Percentiles rank a stretch among this genome's conserved stretches.
phyloP scores from a whole-genome alignment of 306 rosid genomes.

The Pachyrhizus erosus region DNA sequence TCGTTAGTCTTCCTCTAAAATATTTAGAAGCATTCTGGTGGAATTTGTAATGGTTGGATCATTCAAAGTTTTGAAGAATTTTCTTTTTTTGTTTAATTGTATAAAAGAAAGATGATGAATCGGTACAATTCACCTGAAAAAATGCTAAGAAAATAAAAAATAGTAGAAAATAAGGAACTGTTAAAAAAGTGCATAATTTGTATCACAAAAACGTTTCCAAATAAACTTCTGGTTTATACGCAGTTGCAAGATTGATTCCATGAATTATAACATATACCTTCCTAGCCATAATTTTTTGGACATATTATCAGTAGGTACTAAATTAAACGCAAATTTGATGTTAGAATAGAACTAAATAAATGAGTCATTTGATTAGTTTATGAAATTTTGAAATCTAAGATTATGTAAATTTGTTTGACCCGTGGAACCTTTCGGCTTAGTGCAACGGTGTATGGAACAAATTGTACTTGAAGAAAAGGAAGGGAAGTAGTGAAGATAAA shows the following conservation, averaged over 20 bases:
- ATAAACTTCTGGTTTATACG: background rate
- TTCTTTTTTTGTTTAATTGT: background rate
- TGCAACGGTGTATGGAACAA: background rate
- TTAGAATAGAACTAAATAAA: background rate
- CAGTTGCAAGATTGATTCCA: background rate
- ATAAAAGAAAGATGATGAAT: background rate
- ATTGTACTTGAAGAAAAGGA: background rate
- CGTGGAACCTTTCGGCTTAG: background rate
- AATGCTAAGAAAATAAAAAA: background rate
- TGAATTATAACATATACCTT: background rate
- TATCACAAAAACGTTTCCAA: background rate
- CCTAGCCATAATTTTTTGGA: background rate
- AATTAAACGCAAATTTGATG: background rate
- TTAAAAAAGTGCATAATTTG: background rate
- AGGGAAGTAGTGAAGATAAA: background rate
- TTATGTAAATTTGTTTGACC: background rate
- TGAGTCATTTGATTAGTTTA: background rate
- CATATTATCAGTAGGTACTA: background rate
- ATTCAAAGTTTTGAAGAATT: background rate
- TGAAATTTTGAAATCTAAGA: background rate
- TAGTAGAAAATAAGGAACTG: background rate
- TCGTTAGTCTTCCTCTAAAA: background rate
- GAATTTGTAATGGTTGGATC: background rate
- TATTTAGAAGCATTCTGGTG: background rate
- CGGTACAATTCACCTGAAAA: background rate